These are phyloP conservation scores for Coemansia sp. DNA, from an alignment of 192 early-diverging fungal genomes.

Conservation along the genomic window DNA sequence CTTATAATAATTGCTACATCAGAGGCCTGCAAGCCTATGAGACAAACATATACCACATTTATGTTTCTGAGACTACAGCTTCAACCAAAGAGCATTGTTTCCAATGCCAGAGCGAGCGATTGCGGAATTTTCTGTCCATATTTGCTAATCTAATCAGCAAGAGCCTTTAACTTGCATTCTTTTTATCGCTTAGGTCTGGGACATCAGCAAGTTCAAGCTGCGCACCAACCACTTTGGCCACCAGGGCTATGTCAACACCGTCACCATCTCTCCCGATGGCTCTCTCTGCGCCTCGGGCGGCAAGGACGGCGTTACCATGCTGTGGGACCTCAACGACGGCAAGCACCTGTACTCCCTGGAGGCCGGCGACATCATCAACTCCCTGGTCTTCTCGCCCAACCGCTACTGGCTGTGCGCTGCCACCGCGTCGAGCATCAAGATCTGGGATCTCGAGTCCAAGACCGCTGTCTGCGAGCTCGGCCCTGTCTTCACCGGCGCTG, in stretches of 20 bases:
- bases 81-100: background rate
- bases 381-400: constrained; percentile 98
- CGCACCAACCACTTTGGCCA: constrained; percentile 99
- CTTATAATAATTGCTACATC: constrained; percentile 73
- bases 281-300: constrained; percentile 99
- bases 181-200: constrained; percentile 80
- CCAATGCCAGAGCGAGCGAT: too few relatives aligned
- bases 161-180: constrained; percentile 3
- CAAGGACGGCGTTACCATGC: constrained; percentile 98
- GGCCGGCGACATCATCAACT: constrained; percentile 93
- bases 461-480: constrained; percentile 89
- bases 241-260: constrained; percentile 95
- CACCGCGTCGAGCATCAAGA: constrained; percentile 92
- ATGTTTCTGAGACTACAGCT: constrained; percentile 33
- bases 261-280: constrained; percentile 99
- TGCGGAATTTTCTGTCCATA: background rate
- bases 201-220: constrained; percentile 97
- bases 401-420: constrained; percentile 99
- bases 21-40: constrained; percentile 62
- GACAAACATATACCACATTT: constrained; percentile 55
- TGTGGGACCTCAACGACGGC: constrained; percentile 99
- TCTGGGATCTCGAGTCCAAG: constrained; percentile 99
- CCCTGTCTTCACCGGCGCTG: constrained; percentile 67
- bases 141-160: background rate
- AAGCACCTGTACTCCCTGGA: constrained; percentile 99